These are phyloP conservation scores for Glarea lozoyensis DNA, from an alignment of 495 filamentous ascomycete species.

Conservation along the genomic window DNA sequence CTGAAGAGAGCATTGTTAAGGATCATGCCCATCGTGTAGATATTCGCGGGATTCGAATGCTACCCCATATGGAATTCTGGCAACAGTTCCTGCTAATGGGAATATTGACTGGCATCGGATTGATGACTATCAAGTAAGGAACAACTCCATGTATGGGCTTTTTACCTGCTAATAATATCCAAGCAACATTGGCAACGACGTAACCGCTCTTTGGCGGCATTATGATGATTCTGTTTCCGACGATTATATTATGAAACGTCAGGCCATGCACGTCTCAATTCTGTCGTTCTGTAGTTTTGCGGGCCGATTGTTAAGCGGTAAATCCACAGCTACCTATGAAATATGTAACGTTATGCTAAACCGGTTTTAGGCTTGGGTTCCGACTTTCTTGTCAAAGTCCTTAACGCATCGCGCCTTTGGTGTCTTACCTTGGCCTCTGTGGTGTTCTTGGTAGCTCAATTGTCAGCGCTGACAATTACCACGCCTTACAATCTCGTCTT, in stretches of 20 bases:
- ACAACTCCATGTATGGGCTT: background rate
- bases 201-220: conserved; percentile 66
- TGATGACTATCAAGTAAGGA: conserved; percentile 98
- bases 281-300: conserved; percentile 77
- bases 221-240: conserved; percentile 66
- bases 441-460: conserved; percentile 74
- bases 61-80: conserved; percentile 79
- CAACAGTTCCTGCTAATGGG: conserved; percentile 79
- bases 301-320: conserved; percentile 71
- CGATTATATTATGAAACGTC: conserved; percentile 70
- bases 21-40: conserved; percentile 68
- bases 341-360: background rate
- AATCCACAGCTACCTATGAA: conserved; percentile 11
- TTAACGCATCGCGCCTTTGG: conserved; percentile 79
- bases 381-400: conserved; percentile 73
- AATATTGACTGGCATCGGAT: conserved; percentile 79
- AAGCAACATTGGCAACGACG: conserved; percentile 94
- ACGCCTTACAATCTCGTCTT: conserved; percentile 71
- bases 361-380: conserved; percentile 63
- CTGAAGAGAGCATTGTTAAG: conserved; percentile 26
- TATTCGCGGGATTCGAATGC: conserved; percentile 76
- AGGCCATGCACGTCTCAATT: conserved; percentile 89
- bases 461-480: conserved; percentile 66
- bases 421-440: conserved; percentile 67
- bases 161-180: background rate